Percentiles rank a stretch among this genome's conserved stretches.
Conservation (phyloP, 495 filamentous ascomycete genomes). For the Xylaria telfairii region DNA sequence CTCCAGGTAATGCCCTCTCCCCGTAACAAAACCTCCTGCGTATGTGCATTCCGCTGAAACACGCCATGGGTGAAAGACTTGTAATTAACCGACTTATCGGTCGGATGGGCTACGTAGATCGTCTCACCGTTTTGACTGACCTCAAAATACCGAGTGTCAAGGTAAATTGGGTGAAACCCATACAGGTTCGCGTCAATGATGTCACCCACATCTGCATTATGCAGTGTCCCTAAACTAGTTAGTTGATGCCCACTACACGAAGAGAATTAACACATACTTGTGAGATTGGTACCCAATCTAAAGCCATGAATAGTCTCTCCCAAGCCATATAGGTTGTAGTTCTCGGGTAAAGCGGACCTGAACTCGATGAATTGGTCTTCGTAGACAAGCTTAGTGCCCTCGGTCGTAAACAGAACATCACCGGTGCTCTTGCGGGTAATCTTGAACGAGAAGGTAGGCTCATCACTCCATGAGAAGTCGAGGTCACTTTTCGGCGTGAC, state of each 20-base stretch:
- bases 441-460: slow-evolving; percentile 77
- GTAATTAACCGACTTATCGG: slow-evolving; percentile 62
- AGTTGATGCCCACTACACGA: neutral
- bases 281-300: slow-evolving; percentile 74
- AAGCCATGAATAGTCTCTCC: slow-evolving; percentile 82
- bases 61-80: slow-evolving; percentile 79
- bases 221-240: slow-evolving; percentile 61
- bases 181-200: slow-evolving; percentile 77
- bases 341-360: slow-evolving; percentile 69
- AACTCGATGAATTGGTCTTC: slow-evolving; percentile 84
- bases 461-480: slow-evolving; percentile 64
- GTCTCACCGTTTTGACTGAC: slow-evolving; percentile 55
- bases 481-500: slow-evolving; percentile 49
- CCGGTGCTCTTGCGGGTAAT: slow-evolving; percentile 65
- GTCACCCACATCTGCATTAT: slow-evolving; percentile 70
- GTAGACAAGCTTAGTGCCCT: slow-evolving; percentile 71
- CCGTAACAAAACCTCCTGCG: slow-evolving; percentile 73
- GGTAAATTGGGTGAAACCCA: slow-evolving; percentile 81
- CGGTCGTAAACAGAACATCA: slow-evolving; percentile 77
- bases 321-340: slow-evolving; percentile 82
- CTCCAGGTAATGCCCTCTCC: slow-evolving; percentile 78
- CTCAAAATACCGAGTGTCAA: slow-evolving; percentile 76
- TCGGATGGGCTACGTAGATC: slow-evolving; percentile 60
- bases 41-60: slow-evolving; percentile 79
- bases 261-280: slow-evolving; percentile 54